A percentile compares a stretch with the other conserved stretches of the same genome.
Evolutionary conservation across 129 eudicot species (phyloP).

Genomic region (Ambrosia trifida): DNA sequence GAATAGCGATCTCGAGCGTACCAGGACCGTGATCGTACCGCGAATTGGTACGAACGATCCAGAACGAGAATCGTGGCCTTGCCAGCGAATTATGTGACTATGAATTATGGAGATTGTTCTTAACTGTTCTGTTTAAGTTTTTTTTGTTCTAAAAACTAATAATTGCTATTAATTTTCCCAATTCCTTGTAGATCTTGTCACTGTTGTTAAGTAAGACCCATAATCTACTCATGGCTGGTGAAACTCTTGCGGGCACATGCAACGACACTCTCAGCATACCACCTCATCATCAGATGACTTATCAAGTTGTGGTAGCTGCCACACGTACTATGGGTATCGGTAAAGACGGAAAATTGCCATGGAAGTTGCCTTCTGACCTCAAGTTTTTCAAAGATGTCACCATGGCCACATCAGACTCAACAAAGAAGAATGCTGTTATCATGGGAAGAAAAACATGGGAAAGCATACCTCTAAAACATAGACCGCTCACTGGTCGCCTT

Average conservation of each 20-base stretch:
- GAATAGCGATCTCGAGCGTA: too few relatives aligned
- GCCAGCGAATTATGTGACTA: too few relatives aligned
- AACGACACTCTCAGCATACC: conserved; percentile 43
- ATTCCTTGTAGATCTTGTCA: not conserved
- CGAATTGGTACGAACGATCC: too few relatives aligned
- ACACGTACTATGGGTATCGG: conserved; percentile 83
- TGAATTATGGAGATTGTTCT: conserved; percentile 4
- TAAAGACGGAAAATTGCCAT: conserved; percentile 82
- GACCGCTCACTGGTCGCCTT: conserved; percentile 84
- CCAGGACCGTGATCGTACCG: too few relatives aligned
- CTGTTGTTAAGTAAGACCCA: conserved; percentile 9
- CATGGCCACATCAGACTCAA: conserved; percentile 54
- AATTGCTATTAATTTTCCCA: not conserved
- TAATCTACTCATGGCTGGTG: conserved; percentile 52
- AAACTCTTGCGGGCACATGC: conserved; percentile 25
- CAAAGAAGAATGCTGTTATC: conserved; percentile 70
- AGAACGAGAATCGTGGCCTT: too few relatives aligned
- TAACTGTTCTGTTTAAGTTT: conserved; percentile 7
- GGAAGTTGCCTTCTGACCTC: conserved; percentile 89
- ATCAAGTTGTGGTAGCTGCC: conserved; percentile 93
- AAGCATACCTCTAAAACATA: conserved; percentile 62
- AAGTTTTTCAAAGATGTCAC: conserved; percentile 84
- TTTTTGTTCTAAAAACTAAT: not conserved
- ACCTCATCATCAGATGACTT: conserved; percentile 52
- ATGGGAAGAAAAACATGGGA: conserved; percentile 99